phyloP scores from a whole-genome alignment of 2,329 filamentous ascomycete species.

The Chaetomium olivaceum region DNA sequence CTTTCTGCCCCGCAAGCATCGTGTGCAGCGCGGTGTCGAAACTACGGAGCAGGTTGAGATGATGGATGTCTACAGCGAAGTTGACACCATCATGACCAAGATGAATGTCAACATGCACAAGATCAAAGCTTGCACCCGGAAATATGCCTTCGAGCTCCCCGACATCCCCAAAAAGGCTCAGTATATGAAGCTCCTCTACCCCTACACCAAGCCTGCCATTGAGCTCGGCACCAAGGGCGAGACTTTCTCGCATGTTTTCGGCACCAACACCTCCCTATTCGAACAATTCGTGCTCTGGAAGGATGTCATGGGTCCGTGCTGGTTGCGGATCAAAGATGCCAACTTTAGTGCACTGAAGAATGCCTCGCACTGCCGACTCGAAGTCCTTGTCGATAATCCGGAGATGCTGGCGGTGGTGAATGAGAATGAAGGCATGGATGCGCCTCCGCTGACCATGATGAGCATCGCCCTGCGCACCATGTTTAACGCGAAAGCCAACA shows the following conservation, averaged over 20 bases:
- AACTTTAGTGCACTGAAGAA: constrained; percentile 86
- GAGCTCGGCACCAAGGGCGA: constrained; percentile 73
- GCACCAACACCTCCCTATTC: constrained; percentile 88
- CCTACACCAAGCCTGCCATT: constrained; percentile 79
- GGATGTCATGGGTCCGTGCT: constrained; percentile 98
- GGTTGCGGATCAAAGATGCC: constrained; percentile 85
- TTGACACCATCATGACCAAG: constrained; percentile 83
- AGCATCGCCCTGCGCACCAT: constrained; percentile 84
- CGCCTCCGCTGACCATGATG: constrained; percentile 92
- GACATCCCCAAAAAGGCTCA: constrained; percentile 84
- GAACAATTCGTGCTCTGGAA: constrained; percentile 99
- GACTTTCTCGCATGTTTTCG: constrained; percentile 93
- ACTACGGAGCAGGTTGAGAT: constrained; percentile 80
- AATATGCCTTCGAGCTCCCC: constrained; percentile 92
- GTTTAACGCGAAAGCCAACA: constrained; percentile 90
- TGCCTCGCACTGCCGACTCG: constrained; percentile 94
- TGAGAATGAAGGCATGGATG: constrained; percentile 78
- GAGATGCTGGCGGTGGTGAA: constrained; percentile 70
- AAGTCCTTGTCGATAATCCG: constrained; percentile 78
- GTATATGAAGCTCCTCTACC: constrained; percentile 94
- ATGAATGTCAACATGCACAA: constrained; percentile 87
- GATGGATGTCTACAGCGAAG: constrained; percentile 85
- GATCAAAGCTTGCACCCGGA: constrained; percentile 84
- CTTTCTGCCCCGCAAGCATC: constrained; percentile 78
- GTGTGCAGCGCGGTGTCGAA: constrained; percentile 58